Evolutionary conservation across 257 asterid species (phyloP).

Genomic region (Hygrophila difformis): DNA sequence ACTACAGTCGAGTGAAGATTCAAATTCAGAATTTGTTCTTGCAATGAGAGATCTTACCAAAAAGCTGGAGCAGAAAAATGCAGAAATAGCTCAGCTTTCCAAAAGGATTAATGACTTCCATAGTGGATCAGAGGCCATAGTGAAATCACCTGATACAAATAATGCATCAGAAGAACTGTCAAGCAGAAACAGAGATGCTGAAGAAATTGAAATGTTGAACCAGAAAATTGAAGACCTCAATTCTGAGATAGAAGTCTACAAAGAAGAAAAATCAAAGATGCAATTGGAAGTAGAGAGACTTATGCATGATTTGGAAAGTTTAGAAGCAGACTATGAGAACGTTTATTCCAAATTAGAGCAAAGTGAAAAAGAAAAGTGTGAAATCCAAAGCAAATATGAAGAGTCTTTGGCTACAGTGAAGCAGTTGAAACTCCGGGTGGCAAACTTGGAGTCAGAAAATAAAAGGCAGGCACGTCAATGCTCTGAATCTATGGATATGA

Average conservation of each 20-base stretch:
- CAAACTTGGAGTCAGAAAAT: conserved; percentile 46
- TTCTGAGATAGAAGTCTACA: conserved; percentile 55
- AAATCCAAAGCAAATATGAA: conserved; percentile 36
- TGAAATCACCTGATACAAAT: conserved; percentile 19
- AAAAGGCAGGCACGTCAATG: conserved; percentile 36
- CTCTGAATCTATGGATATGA: conserved; percentile 39
- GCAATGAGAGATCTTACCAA: conserved; percentile 69
- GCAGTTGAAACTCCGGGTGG: conserved; percentile 44
- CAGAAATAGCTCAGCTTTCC: conserved; percentile 58
- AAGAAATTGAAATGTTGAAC: conserved; percentile 45
- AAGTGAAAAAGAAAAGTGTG: conserved; percentile 33
- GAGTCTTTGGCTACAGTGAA: conserved; percentile 42
- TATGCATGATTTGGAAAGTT: conserved; percentile 35
- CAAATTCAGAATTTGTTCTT: conserved; percentile 79
- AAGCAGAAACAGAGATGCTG: conserved; percentile 24
- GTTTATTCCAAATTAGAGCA: conserved; percentile 37
- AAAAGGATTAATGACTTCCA: conserved; percentile 34
- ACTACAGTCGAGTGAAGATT: conserved; percentile 77
- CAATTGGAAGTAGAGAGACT: conserved; percentile 38
- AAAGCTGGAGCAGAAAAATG: conserved; percentile 54
- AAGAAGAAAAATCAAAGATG: conserved; percentile 49
- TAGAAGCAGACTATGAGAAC: conserved; percentile 45
- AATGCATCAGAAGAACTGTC: conserved; percentile 20
- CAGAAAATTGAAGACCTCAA: conserved; percentile 36
- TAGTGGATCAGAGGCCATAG: conserved; percentile 30